These are phyloP conservation scores for Metarhizium anisopliae DNA, from an alignment of 2,329 filamentous ascomycete species.

Conservation along the genomic window DNA sequence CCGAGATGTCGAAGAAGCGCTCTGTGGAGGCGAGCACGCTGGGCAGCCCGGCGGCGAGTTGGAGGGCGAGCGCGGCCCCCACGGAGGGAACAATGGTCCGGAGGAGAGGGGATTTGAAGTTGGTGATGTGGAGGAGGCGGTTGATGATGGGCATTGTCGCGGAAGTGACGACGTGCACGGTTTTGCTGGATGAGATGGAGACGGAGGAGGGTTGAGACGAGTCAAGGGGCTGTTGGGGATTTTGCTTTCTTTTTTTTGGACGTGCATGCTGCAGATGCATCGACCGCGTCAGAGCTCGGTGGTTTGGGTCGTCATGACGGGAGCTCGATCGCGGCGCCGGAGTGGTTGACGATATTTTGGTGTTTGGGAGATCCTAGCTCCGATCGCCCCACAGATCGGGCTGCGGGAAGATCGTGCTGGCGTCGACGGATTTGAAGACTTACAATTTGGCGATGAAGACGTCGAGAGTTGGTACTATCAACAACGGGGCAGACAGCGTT, in stretches of 20 bases:
- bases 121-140: constrained; percentile 48
- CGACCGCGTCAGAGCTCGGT: too few relatives aligned
- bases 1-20: constrained; percentile 60
- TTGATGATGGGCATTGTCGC: constrained; percentile 21
- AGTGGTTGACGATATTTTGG: constrained; percentile 1
- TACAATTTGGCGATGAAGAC: too few relatives aligned
- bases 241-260: too few relatives aligned
- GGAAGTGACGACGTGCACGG: neutral
- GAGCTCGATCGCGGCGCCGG: neutral
- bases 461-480: too few relatives aligned
- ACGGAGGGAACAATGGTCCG: constrained; percentile 54
- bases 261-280: too few relatives aligned
- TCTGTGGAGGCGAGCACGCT: constrained; percentile 53
- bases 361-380: too few relatives aligned
- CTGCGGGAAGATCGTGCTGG: too few relatives aligned
- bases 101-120: constrained; percentile 53
- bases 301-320: too few relatives aligned
- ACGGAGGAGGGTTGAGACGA: neutral
- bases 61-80: constrained; percentile 53
- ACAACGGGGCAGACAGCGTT: too few relatives aligned
- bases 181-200: neutral
- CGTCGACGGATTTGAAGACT: too few relatives aligned
- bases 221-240: too few relatives aligned
- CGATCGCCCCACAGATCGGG: neutral
- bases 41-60: constrained; percentile 52